A percentile compares a stretch with the other conserved stretches of the same genome.
Evolutionary conservation across 306 rosid species (phyloP).

Genomic region (Trichosanthes truncata): DNA sequence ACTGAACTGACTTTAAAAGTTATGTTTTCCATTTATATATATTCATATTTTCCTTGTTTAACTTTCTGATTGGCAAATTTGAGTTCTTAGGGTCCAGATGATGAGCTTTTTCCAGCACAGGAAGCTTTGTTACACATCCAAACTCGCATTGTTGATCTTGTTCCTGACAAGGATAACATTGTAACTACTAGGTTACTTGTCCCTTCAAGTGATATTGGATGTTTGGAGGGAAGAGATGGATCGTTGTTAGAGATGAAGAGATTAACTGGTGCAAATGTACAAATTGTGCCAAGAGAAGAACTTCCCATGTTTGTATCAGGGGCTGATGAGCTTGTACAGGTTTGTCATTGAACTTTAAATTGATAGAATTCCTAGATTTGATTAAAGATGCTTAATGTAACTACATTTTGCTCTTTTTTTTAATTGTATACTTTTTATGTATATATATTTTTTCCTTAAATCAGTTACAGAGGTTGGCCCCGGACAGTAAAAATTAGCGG

Average conservation of each 20-base stretch:
- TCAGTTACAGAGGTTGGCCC: neutral
- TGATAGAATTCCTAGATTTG: neutral
- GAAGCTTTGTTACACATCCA: conserved; percentile 98
- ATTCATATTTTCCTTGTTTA: neutral
- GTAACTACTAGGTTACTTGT: conserved; percentile 84
- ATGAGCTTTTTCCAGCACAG: conserved; percentile 96
- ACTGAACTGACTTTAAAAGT: neutral
- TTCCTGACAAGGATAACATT: conserved; percentile 60
- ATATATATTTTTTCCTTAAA: neutral
- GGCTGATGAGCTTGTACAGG: conserved; percentile 77
- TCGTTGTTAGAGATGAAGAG: conserved; percentile 68
- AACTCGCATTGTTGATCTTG: conserved; percentile 73
- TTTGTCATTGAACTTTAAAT: conserved; percentile 30
- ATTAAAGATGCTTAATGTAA: neutral
- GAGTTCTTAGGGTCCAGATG: conserved; percentile 73
- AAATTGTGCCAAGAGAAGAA: conserved; percentile 73
- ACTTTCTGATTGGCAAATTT: conserved; percentile 15
- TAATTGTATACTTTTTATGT: neutral
- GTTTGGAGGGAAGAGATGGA: conserved; percentile 90
- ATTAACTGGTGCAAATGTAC: conserved; percentile 70
- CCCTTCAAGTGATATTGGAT: conserved; percentile 62
- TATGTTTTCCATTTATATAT: neutral
- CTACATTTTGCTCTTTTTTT: neutral
- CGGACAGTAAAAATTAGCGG: neutral
- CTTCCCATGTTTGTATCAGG: conserved; percentile 59